Evolutionary conservation across 768 basidiomycete species (phyloP), one percentile per base, ranked within the genome.

Genomic region (Saitozyma sp.): DNA sequence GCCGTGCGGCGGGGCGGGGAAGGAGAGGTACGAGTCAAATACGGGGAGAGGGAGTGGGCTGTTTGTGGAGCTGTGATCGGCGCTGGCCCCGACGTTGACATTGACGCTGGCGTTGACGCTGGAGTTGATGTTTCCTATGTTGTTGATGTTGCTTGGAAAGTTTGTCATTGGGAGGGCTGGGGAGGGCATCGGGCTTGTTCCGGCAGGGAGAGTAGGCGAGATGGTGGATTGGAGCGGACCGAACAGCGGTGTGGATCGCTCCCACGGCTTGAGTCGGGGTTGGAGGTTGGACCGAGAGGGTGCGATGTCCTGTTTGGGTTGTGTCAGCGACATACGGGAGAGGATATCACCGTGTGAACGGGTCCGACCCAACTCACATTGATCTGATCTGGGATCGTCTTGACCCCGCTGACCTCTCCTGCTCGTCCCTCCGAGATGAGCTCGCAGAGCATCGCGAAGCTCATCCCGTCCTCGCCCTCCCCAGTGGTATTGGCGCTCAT

Each of bases 381-480:
- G 14, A 69, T 19, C 17, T 52, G 54, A 40, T 74, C 66, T 3
- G 66, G 63, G n/a, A 74, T 68, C n/a, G 61, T 48, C 29, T 65
- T 62, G 6, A 57, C n/a, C 2, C 48, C 69, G 20, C 19, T 10
- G 14, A 74, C 56, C 29, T 74, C 67, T 1, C 46, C 65, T 20
- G 67, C 69, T 50, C 67, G 48, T 6, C 69, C 69, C 19, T 71
- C 69, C 29, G 58, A 54, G n/a, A 74, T 70, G 19, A 74, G 43
- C 17, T 58, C 9, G 38, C 45, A 58, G 2, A 74, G 45, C 55
- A 61, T 65, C 16, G 56, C 63, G 52, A 74, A 74, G 13, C 64
- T 70, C 68, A 73, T 55, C 39, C 63, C 62, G 20, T 29, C 40
- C 1, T 57, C 54, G 19, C 50, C 42, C 41, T 20, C 41, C 8